phyloP scores from a whole-genome alignment of 1,284 basidiomycete genomes.

The Schizopora paradoxa region DNA sequence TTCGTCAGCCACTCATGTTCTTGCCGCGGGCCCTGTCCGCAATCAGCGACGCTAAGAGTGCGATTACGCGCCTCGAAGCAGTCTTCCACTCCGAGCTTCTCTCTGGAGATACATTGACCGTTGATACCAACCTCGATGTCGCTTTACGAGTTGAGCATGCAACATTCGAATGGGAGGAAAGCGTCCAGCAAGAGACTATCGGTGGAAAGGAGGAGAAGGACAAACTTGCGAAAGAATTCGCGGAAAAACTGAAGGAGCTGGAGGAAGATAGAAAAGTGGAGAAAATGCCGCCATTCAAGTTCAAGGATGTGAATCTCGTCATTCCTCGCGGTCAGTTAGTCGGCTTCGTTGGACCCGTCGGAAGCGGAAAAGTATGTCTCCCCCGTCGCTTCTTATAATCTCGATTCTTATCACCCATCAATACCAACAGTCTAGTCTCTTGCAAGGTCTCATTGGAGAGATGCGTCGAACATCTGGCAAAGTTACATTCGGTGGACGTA shows the following conservation, averaged over 20 bases:
- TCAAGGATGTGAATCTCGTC: conserved; percentile 47
- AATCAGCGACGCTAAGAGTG: conserved; percentile 61
- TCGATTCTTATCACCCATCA: no score
- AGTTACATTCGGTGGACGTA: conserved; percentile 59
- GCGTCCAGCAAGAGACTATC: conserved; percentile 24
- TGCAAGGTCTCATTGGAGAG: conserved; percentile 71
- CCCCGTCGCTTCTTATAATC: background rate
- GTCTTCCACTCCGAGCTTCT: conserved; percentile 60
- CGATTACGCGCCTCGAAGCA: conserved; percentile 45
- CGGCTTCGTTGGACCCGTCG: conserved; percentile 65
- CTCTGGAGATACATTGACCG: conserved; percentile 34
- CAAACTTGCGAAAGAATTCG: conserved; percentile 19
- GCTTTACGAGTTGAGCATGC: conserved; percentile 51
- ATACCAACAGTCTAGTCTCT: conserved; percentile 52
- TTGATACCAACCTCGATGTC: conserved; percentile 41
- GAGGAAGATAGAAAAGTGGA: conserved; percentile 24
- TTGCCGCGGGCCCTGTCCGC: conserved; percentile 60
- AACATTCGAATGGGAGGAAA: conserved; percentile 60
- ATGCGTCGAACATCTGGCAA: conserved; percentile 55
- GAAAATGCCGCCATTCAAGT: conserved; percentile 38
- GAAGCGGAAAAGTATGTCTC: conserved; percentile 40
- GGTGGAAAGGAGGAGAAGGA: conserved; percentile 19
- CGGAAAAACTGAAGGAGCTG: conserved; percentile 18
- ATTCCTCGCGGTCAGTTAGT: conserved; percentile 56
- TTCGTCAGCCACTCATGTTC: conserved; percentile 67